These are phyloP conservation scores for Lachnellula arida DNA, from an alignment of 2,329 filamentous ascomycete species.

Conservation along the genomic window DNA sequence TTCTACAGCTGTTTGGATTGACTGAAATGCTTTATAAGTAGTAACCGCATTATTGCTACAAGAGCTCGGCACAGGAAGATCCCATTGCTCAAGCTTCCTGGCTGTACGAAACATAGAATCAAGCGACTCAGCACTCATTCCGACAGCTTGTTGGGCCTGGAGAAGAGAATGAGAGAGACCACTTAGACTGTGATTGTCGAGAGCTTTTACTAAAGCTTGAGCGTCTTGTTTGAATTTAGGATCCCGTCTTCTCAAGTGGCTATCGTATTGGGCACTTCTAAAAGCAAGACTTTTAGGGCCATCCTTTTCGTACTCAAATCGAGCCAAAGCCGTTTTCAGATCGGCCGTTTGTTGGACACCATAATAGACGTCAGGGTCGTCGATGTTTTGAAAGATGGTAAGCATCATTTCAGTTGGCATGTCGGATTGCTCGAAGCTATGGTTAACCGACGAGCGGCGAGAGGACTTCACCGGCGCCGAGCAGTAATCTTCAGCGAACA, in stretches of 20 bases:
- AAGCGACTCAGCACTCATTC: constrained; percentile 52
- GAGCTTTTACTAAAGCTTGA: constrained; percentile 66
- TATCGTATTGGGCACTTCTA: constrained; percentile 86
- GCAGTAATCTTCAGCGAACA: constrained; percentile 72
- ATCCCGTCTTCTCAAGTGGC: constrained; percentile 63
- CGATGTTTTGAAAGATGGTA: constrained; percentile 82
- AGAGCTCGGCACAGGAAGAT: constrained; percentile 67
- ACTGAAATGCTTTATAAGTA: constrained; percentile 77
- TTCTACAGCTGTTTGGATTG: constrained; percentile 63
- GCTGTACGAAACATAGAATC: constrained; percentile 76
- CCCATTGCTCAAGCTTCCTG: constrained; percentile 84
- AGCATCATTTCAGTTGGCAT: constrained; percentile 67
- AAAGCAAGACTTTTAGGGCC: constrained; percentile 85
- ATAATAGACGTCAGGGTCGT: constrained; percentile 95
- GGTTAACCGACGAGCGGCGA: constrained; percentile 60
- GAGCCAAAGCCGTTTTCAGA: constrained; percentile 70
- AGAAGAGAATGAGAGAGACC: constrained; percentile 80
- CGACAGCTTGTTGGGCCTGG: constrained; percentile 58
- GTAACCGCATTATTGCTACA: constrained; percentile 61
- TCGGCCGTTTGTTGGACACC: constrained; percentile 77
- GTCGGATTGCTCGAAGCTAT: constrained; percentile 33
- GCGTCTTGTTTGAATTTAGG: constrained; percentile 54
- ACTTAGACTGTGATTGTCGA: constrained; percentile 77
- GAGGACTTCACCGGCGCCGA: constrained; percentile 54
- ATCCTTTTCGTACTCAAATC: constrained; percentile 84